These are phyloP conservation scores for Babesia bovis DNA, from an alignment of 169 alveolate species.

Conservation along the genomic window DNA sequence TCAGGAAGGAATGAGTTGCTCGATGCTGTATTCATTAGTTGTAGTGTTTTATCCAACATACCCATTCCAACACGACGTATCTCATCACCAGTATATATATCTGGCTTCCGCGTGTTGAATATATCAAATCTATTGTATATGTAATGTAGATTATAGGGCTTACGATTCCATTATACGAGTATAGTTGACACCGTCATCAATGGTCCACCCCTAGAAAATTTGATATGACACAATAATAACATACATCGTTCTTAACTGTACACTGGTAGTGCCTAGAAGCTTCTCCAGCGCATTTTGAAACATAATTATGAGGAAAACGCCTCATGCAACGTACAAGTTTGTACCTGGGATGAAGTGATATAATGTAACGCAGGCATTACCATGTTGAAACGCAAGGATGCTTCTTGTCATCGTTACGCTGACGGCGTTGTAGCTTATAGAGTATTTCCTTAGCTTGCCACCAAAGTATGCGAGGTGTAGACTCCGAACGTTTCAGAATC, in stretches of 20 bases:
- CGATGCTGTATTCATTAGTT: constrained; percentile 4
- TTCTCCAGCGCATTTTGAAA: constrained; percentile 53
- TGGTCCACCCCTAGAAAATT: constrained; percentile 49
- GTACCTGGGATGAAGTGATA: constrained; percentile 29
- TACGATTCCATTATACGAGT: constrained; percentile 52
- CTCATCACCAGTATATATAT: constrained; percentile 13
- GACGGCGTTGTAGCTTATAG: constrained; percentile 57
- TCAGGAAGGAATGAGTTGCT: constrained; percentile 19
- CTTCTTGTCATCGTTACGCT: constrained; percentile 28
- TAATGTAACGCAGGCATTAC: constrained; percentile 2
- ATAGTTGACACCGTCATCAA: constrained; percentile 47
- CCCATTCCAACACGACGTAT: constrained; percentile 22
- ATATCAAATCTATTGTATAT: constrained; percentile 39
- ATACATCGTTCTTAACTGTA: constrained; percentile 39
- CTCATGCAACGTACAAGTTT: constrained; percentile 70
- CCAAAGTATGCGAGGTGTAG: constrained; percentile 62
- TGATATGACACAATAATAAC: background rate
- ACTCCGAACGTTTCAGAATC: constrained; percentile 34
- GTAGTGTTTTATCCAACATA: background rate
- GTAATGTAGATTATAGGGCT: background rate
- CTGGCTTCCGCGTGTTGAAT: constrained; percentile 39
- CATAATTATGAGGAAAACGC: constrained; percentile 56
- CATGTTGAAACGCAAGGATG: constrained; percentile 68
- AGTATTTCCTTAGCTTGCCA: constrained; percentile 68
- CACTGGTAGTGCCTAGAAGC: constrained; percentile 70